phyloP scores from a whole-genome alignment of 176 grass and related monocot species.

The Oryza coarctata region DNA sequence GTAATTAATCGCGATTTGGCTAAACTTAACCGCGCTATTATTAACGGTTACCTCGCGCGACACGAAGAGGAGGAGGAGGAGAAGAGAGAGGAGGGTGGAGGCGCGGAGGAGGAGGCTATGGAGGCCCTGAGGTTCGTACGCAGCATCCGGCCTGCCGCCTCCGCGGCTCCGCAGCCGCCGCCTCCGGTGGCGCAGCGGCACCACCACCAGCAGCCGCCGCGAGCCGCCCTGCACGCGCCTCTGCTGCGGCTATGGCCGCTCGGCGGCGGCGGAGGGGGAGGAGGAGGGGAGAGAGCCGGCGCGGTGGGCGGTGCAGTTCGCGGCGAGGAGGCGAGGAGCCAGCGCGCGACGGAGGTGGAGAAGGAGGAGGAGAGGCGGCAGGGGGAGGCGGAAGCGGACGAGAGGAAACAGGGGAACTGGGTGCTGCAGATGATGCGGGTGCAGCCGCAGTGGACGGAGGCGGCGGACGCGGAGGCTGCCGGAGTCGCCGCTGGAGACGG shows the following conservation, averaged over 20 bases:
- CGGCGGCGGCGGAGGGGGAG: background rate
- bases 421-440: constrained; percentile 88
- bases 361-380: constrained; percentile 7
- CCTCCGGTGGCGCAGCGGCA: background rate
- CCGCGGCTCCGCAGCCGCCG: constrained; percentile 7
- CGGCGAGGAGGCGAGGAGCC: constrained; percentile 29
- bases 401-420: constrained; percentile 67
- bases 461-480: constrained; percentile 39
- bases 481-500: constrained; percentile 8
- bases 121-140: constrained; percentile 58
- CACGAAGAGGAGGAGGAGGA: background rate
- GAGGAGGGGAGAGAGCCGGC: background rate
- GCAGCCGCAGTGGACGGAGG: constrained; percentile 51
- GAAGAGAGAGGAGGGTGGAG: background rate
- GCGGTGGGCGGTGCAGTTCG: background rate
- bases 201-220: constrained; percentile 10
- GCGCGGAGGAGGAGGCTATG: constrained; percentile 35
- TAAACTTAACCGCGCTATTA: constrained; percentile 21
- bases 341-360: constrained; percentile 3
- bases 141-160: constrained; percentile 17
- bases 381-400: constrained; percentile 1
- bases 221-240: constrained; percentile 10
- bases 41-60: background rate
- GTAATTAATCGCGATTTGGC: background rate
- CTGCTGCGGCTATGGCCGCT: constrained; percentile 43